Evolutionary conservation across 2,329 filamentous ascomycete species (phyloP).

Genomic region (Calonectria multiphialidica): DNA sequence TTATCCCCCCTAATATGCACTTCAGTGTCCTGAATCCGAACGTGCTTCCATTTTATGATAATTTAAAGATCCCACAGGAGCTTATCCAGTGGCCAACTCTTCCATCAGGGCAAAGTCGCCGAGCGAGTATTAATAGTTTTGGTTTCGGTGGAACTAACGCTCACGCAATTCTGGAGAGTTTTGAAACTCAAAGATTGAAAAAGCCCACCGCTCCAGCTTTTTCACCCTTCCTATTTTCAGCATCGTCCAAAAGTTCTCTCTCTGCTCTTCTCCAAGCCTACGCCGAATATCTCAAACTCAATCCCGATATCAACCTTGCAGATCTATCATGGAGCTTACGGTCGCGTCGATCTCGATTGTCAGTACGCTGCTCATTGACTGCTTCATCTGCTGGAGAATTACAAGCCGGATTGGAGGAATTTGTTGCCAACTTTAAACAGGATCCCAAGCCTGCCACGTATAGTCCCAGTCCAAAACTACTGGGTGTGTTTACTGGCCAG

Average conservation of each 20-base stretch:
- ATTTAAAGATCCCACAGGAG: slow-evolving; percentile 34
- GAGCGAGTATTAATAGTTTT: slow-evolving; percentile 45
- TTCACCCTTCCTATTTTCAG: slow-evolving; percentile 15
- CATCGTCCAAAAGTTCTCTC: not conserved
- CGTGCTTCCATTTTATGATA: slow-evolving; percentile 38
- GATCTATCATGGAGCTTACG: not conserved
- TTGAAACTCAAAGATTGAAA: not conserved
- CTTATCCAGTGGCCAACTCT: slow-evolving; percentile 34
- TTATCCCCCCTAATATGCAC: slow-evolving; percentile 45
- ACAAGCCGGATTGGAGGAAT: slow-evolving; percentile 34
- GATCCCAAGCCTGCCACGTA: slow-evolving; percentile 7
- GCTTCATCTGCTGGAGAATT: not conserved
- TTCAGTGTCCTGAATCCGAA: slow-evolving; percentile 44
- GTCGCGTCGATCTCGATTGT: not conserved
- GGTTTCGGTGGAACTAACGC: slow-evolving; percentile 61
- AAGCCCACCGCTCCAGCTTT: not conserved
- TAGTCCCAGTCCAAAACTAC: slow-evolving; percentile 16
- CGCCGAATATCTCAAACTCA: not conserved
- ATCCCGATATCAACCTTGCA: not conserved
- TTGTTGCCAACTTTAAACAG: slow-evolving; percentile 7
- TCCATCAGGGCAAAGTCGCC: not conserved
- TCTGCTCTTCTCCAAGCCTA: not conserved
- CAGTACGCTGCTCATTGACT: not conserved
- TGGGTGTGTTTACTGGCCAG: slow-evolving; percentile 50
- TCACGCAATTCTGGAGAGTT: slow-evolving; percentile 50